phyloP scores from a whole-genome alignment of 352 stramenopile species.

The Phytophthora melonis region DNA sequence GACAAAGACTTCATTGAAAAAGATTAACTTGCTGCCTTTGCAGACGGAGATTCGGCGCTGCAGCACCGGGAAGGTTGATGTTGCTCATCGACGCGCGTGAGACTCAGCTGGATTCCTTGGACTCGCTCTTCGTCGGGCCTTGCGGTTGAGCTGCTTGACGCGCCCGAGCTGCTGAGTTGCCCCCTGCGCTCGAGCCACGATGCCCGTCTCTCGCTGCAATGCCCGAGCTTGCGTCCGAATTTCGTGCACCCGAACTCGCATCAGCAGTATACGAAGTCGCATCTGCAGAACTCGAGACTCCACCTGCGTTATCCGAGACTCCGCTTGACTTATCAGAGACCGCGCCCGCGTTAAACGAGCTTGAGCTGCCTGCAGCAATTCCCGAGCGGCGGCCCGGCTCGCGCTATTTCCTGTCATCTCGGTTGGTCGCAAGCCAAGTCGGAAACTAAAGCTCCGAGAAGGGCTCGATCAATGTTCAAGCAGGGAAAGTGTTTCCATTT shows the following conservation, averaged over 20 bases:
- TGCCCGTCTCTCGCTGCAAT: background rate
- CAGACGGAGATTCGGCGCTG: background rate
- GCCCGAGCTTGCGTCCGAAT: background rate
- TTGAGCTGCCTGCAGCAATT: background rate
- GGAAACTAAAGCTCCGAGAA: background rate
- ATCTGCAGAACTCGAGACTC: too few relatives aligned
- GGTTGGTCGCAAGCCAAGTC: background rate
- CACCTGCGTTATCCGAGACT: too few relatives aligned
- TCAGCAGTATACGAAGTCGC: too few relatives aligned
- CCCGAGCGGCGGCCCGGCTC: background rate
- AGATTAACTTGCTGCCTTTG: background rate
- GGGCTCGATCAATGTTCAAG: background rate
- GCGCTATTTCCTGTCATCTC: slow-evolving; percentile 5
- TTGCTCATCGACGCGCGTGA: slow-evolving; percentile 1
- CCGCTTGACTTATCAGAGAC: too few relatives aligned
- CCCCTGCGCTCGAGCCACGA: background rate
- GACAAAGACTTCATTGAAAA: slow-evolving; percentile 16
- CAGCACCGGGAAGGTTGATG: background rate
- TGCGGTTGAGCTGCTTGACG: slow-evolving; percentile 41
- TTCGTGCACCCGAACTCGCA: too few relatives aligned
- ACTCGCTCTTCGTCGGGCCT: slow-evolving; percentile 13
- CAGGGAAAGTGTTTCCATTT: slow-evolving; percentile 1
- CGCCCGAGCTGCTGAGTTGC: background rate
- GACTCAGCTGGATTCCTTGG: slow-evolving; percentile 10
- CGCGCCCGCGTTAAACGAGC: too few relatives aligned